Evolutionary conservation across 2,329 filamentous ascomycete genomes (phyloP), one percentile per base, ranked within the genome.

Genomic region (Sclerotinia borealis): DNA sequence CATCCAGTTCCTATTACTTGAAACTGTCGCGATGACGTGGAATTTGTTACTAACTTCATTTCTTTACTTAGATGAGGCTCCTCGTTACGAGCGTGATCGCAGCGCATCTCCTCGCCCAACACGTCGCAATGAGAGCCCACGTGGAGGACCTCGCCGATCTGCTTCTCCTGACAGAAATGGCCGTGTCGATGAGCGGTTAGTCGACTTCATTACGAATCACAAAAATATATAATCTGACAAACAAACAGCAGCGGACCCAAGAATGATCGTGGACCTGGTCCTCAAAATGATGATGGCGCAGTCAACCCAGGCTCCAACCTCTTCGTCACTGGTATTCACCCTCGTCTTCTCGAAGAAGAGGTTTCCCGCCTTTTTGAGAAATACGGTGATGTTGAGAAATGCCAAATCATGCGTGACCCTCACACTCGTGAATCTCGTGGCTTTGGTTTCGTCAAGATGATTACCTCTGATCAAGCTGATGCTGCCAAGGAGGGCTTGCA

Each of bases 361-460:
- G 91, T 99, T 66, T 90, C 90, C 61, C 92, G 92, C 76, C 88
- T 99, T 69, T 99, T 99, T 75, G 92, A 97, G 80, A 99, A 98
- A 80, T 98, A 98, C 74, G 95, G 95, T 71, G 92, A 96, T 76
- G 95, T 99, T 59, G 93, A 98, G 80, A 98, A 96, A 80, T 98
- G 93, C 81, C 96, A 97, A 78, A 99, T 99, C 80, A 99, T 99
- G 95, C 87, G 93, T 74, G 95, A 99, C 75, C 95, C 95, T 67
- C 95, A 99, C 79, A 96, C 91, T 74, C 96, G 96, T 80, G 95
- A 99, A 79, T 98, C 93, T 71, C 95, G 95, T 78, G 95, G 95
- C 70, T 99, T 99, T 70, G 95, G 95, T 63, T 99, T 99, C 80
- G 95, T 99, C 76, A 98, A 99, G 83, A 98, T 99, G 93, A 87